These are phyloP conservation scores for Drosera spatulata DNA, from an alignment of 179 eudicot species.

Conservation along the genomic window DNA sequence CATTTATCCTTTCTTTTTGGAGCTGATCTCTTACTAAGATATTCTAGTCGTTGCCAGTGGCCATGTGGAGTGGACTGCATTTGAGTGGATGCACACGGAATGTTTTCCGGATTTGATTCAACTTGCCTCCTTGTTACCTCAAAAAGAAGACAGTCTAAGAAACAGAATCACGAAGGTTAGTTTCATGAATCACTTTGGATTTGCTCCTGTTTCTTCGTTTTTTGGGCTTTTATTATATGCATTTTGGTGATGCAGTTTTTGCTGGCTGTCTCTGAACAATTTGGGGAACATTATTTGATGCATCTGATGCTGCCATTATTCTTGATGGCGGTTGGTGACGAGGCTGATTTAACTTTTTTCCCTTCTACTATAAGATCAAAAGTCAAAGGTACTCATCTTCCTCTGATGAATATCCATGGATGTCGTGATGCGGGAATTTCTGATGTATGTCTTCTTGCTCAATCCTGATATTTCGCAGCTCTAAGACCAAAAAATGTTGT, in stretches of 20 bases:
- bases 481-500: conserved; percentile 55
- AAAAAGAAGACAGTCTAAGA: conserved; percentile 80
- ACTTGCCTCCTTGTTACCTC: conserved; percentile 72
- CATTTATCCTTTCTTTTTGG: conserved; percentile 2
- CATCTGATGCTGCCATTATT: conserved; percentile 82
- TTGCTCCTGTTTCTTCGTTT: conserved; percentile 5
- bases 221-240: not conserved
- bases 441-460: not conserved
- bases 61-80: conserved; percentile 76
- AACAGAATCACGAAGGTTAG: conserved; percentile 63
- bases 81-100: conserved; percentile 93
- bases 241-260: conserved; percentile 53
- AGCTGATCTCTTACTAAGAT: conserved; percentile 11
- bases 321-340: conserved; percentile 72
- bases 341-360: conserved; percentile 56
- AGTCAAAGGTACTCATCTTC: conserved; percentile 41
- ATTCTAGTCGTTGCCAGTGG: conserved; percentile 49
- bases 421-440: not conserved
- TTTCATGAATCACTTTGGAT: conserved; percentile 1
- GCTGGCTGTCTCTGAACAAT: conserved; percentile 56
- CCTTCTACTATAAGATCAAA: conserved; percentile 49
- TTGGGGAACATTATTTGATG: conserved; percentile 74
- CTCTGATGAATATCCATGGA: not conserved
- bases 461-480: conserved; percentile 27
- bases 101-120: conserved; percentile 80